Evolutionary conservation across 2,329 filamentous ascomycete species (phyloP), one percentile per base, ranked within the genome.

Genomic region (Cyclaneusma minus): DNA sequence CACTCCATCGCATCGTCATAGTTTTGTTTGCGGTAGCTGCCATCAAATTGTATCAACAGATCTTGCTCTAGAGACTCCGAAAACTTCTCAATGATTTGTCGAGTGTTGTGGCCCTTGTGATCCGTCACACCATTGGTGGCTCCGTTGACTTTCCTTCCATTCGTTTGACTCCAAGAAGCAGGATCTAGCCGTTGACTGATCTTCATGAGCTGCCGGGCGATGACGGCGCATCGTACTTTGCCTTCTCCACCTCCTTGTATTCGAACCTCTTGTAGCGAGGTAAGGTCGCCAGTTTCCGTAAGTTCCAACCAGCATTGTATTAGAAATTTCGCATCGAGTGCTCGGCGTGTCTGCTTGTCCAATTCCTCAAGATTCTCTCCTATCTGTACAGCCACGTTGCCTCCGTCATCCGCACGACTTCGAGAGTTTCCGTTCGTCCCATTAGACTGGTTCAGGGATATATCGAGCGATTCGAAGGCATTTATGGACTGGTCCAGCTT

Each of bases 1-100:
- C 89, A 98, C 48, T 95, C 89, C 56, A 82, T 77, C 91, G 98
- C 98, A 43, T 91, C 85, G 39, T 94, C 83, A 45, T 92, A 94
- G 52, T 95, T 93, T 43, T 92, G 84, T 40, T 79, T 74, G 36
- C 85, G 68, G 50, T 95, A 95, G 57, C 87, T 94, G 46, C 91
- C 83, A 58, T 98, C 91, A 54, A 98, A 98, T 45, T 94, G 87
- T 49, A 85, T 83, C 33, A 98, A 57, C 20, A 98, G 60, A 45
- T 98, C 89, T 47, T 95, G 92, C 52, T 98, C 89, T 31, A 98
- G 55, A 1, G 81, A 85, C 50, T 98, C 89, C 14, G 85, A 81
- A 51, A 95, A 98, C 49, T 93, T 94, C 52, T 98, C 89, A 30
- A 98, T 78, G 10, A 91, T 70, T 49, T 94, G 85, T 35, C 83